Percentiles rank a stretch among this genome's conserved stretches.
phyloP scores from a whole-genome alignment of 2,329 filamentous ascomycete species.

The Sclerotiophoma versabilis region DNA sequence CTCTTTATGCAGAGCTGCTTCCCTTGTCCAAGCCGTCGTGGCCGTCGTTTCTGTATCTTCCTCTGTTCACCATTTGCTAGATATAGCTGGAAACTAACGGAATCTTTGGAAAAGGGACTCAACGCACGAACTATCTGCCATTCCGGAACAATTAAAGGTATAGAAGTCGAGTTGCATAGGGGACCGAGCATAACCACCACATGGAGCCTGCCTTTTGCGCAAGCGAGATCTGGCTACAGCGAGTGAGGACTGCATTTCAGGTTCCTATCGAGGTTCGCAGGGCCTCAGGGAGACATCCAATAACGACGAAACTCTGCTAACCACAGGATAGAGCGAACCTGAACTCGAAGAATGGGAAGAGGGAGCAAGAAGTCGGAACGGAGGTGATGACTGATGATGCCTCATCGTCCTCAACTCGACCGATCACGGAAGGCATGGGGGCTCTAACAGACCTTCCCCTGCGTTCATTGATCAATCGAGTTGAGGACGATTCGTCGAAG shows the following conservation, averaged over 20 bases:
- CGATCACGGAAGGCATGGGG: slow-evolving; percentile 1
- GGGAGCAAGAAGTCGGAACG: background rate
- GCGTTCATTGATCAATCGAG: background rate
- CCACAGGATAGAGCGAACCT: background rate
- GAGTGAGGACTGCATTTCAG: slow-evolving; percentile 32
- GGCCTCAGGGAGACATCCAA: background rate
- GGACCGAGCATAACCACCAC: slow-evolving; percentile 36
- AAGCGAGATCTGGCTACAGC: slow-evolving; percentile 33
- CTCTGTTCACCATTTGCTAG: slow-evolving; percentile 40
- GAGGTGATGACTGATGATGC: background rate
- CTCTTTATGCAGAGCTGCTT: background rate
- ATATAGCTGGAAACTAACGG: no score
- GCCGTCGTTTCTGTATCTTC: background rate
- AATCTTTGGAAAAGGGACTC: background rate
- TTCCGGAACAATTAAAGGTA: slow-evolving; percentile 24
- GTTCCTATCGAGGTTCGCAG: slow-evolving; percentile 2
- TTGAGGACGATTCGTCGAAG: background rate
- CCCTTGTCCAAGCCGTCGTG: background rate
- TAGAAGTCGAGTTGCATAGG: slow-evolving; percentile 24
- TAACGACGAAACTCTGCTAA: background rate
- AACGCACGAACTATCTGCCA: background rate
- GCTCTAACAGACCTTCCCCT: background rate
- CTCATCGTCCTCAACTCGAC: background rate
- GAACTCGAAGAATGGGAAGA: background rate
- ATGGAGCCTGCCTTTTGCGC: slow-evolving; percentile 38